Base-by-base conservation (phyloP, 352 stramenopile genomes). In the Pythium diclinum region DNA sequence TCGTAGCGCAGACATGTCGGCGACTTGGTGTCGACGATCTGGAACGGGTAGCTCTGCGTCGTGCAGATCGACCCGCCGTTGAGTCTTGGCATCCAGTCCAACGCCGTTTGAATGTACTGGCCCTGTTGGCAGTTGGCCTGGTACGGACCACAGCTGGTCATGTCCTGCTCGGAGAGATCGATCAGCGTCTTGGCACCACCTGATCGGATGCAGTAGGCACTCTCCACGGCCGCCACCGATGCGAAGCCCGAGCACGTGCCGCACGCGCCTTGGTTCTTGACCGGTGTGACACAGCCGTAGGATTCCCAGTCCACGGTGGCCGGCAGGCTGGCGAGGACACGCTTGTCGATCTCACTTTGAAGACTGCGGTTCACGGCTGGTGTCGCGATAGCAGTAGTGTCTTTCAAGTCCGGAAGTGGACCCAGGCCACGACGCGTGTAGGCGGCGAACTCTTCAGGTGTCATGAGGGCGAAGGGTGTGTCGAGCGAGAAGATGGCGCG, bases 381-480 rank as follows among this genome's bases (percentile, higher is more conserved):
- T 8, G 17, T n/a, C 4, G 38, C 11, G 7, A 8, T n/a, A n/a
- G n/a, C n/a, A n/a, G n/a, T n/a, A n/a, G n/a, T n/a, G n/a, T n/a
- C n/a, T n/a, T n/a, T n/a, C n/a, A n/a, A n/a, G n/a, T n/a, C n/a
- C n/a, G n/a, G n/a, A n/a, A n/a, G n/a, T n/a, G n/a, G n/a, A n/a
- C n/a, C n/a, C 38, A 47, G 14, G 5, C 38, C 38, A 16, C 38
- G 14, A 21, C 38, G 0, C 38, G 21, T 1, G 21, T 75, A 83
- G 7, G 63, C 48, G 1, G 47, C 56, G 53, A 87, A 87, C 65
- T 89, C 78, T 3, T 82, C 67, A 34, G 78, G 71, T 4, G 74
- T 85, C 51, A 87, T 65, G 23, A 89, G 59, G 1, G 76, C 76
- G 67, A 89, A 87, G n/a, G 75, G 76, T 17, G 77, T 79, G 58